Base-by-base conservation (phyloP, 176 grass and related monocot species). In the Aegilops longissima region DNA sequence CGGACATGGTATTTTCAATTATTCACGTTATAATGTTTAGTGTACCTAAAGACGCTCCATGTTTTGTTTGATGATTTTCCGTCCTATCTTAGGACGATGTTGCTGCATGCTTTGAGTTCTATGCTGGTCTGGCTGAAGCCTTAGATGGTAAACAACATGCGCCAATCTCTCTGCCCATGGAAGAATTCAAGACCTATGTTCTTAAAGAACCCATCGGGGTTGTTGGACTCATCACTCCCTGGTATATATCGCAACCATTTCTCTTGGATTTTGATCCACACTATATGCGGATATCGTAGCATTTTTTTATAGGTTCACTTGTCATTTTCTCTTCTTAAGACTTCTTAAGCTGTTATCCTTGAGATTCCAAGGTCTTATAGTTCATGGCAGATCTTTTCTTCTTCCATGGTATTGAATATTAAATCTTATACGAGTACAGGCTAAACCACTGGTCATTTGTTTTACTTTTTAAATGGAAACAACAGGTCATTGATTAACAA, bases 161-260 rank as follows among this genome's bases (percentile, higher is more conserved):
- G 63, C 88, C 90, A 67, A 82, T 98, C 45, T 95, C 88, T 66
- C 82, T 98, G 68, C 96, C 96, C 27, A 89, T 98, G 93, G 83
- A 98, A 76, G 94, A 83, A 34, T 98, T 98, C 76, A 92, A 95
- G 88, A 91, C 89, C 1, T 86, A 94, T 82, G 70, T 84, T 62
- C 89, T 95, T 17, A 98, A 88, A 86, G 96, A 98, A 89, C 93
- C 96, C 66, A 95, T 98, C 71, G 93, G 96, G 65, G 96, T 98
- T 91, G 93, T 95, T 91, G 96, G 92, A 78, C 71, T 98, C 40
- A 94, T 98, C 86, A 98, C 96, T 78, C 93, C 96, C 61, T 98
- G 96, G 96, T 98, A 98, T 62, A 86, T 45, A 80, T 83, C 47
- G 20, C 30, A 64, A 51, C 66, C 52, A 36, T 70, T 89, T 77